Percentiles rank a stretch among this genome's conserved stretches.
Conservation (phyloP, 257 asterid species). For the Solanum neorickii region DNA sequence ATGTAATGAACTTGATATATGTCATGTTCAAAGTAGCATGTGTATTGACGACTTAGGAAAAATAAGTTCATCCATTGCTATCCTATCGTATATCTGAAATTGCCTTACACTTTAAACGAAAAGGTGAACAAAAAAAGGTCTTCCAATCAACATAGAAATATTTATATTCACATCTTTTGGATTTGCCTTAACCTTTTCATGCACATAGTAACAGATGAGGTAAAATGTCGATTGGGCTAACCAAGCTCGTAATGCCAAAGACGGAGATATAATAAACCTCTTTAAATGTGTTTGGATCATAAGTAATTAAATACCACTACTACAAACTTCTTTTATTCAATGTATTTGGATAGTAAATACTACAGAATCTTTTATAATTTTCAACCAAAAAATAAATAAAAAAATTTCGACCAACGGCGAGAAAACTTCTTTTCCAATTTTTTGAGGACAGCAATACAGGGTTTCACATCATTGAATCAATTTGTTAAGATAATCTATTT, state of each 20-base stretch:
- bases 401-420: not conserved
- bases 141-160: not conserved
- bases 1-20: not conserved
- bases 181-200: not conserved
- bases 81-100: not conserved
- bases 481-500: not conserved
- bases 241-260: not conserved
- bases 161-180: not conserved
- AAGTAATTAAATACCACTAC: not conserved
- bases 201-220: not conserved
- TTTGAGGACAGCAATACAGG: not conserved
- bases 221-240: not conserved
- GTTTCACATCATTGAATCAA: not conserved
- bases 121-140: not conserved
- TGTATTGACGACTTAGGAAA: not conserved
- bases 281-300: not conserved
- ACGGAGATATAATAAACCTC: not conserved
- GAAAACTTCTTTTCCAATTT: not conserved
- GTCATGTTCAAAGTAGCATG: not conserved
- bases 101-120: not conserved
- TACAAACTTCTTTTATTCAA: not conserved
- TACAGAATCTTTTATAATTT: not conserved
- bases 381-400: not conserved
- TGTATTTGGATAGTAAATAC: not conserved
- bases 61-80: not conserved